Percentiles rank a stretch among this genome's conserved stretches.
Evolutionary conservation across 75 land plant species (phyloP).

Genomic region (Cryptomeria japonica): DNA sequence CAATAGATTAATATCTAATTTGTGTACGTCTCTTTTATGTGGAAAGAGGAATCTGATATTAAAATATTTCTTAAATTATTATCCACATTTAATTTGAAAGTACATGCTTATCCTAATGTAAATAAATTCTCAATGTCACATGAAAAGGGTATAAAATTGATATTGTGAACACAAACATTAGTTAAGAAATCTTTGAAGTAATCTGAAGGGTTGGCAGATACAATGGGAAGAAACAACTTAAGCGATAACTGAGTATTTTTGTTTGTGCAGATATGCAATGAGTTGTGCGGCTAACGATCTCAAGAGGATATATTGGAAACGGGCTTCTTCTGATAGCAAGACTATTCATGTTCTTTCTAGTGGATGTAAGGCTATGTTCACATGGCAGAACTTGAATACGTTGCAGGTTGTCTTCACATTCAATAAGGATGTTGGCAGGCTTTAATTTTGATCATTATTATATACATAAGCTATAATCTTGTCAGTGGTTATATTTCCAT

Average conservation of each 20-base stretch:
- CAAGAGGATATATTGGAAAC: conserved; percentile 66
- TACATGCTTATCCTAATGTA: background rate
- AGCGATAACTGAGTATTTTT: background rate
- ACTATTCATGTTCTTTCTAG: conserved; percentile 88
- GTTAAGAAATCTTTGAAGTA: background rate
- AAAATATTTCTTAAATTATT: background rate
- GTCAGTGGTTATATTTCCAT: background rate
- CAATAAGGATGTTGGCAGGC: background rate
- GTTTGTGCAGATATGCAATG: conserved; percentile 77
- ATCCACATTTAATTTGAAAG: too few relatives aligned
- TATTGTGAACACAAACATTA: background rate
- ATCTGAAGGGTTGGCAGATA: background rate
- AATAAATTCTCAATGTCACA: background rate
- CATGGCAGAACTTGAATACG: conserved; percentile 92
- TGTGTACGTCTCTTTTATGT: background rate
- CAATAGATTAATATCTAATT: background rate
- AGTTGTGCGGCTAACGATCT: conserved; percentile 76
- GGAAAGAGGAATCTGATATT: background rate
- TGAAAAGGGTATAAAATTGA: background rate
- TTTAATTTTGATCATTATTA: background rate
- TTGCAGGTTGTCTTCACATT: conserved; percentile 64
- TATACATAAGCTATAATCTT: background rate
- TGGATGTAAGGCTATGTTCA: conserved; percentile 86
- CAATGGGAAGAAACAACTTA: background rate
- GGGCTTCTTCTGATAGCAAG: conserved; percentile 68